phyloP scores from a whole-genome alignment of 208 protist species.

The Naegleria gruberi region DNA sequence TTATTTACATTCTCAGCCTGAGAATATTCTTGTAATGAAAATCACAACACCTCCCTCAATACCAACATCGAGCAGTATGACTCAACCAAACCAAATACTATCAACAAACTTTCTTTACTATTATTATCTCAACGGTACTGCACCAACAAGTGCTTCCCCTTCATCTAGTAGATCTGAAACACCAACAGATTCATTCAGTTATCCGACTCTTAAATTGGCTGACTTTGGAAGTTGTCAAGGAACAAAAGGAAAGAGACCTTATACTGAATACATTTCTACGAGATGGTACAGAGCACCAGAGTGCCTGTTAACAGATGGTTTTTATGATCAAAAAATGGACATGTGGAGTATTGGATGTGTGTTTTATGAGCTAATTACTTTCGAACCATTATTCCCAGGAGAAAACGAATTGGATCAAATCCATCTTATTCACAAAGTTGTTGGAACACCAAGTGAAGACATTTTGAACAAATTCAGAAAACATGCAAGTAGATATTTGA shows the following conservation, averaged over 20 bases:
- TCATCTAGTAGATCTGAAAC: neutral
- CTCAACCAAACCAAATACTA: neutral
- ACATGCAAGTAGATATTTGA: conserved; percentile 42
- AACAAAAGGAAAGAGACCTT: conserved; percentile 87
- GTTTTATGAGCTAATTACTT: conserved; percentile 79
- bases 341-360: conserved; percentile 91
- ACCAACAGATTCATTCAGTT: neutral
- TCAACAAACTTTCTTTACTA: neutral
- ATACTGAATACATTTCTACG: conserved; percentile 96
- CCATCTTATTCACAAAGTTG: conserved; percentile 62
- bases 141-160: neutral
- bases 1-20: conserved; percentile 63
- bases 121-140: neutral
- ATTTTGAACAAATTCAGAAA: conserved; percentile 52
- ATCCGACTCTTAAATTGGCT: conserved; percentile 80
- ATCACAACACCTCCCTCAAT: conserved; percentile 33
- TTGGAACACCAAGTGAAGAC: conserved; percentile 62
- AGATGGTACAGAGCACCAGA: conserved; percentile 95
- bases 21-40: conserved; percentile 83
- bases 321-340: conserved; percentile 94
- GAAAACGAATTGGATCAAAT: conserved; percentile 78
- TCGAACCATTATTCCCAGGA: conserved; percentile 72
- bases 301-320: conserved; percentile 89
- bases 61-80: neutral
- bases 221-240: conserved; percentile 93